Evolutionary conservation across 129 eudicot species (phyloP), one percentile per base, ranked within the genome.

Genomic region (Logfia minima): DNA sequence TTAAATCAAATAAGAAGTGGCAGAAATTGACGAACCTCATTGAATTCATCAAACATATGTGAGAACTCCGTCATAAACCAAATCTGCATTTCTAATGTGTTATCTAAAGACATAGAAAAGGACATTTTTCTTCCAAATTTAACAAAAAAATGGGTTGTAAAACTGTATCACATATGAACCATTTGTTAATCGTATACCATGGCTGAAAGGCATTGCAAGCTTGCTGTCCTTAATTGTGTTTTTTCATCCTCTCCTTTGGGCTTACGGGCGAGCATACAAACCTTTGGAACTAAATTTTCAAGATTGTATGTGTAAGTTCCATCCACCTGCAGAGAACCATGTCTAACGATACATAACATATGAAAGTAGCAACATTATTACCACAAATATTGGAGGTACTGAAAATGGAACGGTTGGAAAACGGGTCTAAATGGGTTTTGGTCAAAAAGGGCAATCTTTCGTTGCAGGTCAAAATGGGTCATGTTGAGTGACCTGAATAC

Each of bases 11-110:
- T 13, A 21, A 34, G 31, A 75, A 65, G 37, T 7, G 35, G 59
- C 14, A 17, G 56, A 48, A 79, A 48, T 19, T 70, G 51, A 87
- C 88, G 7, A 68, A 94, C 97, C 97, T 89, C 90, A 26, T 91
- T 90, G 78, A 91, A 89, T 45, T 81, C 88, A 51, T 16, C 77
- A 84, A 94, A 94, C 61, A 91, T 83, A 75, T 91, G 92, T 21
- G 99, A 94, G 78, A 94, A 87, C 80, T 91, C 92, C 1, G 90
- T 83, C 99, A 94, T 94, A 85, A 84, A 94, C 99, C 97, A 94
- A 78, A 91, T 89, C 99, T 94, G 89, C 85, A 71, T 77, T 34
- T 69, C 68, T 26, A 19, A 45, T 32, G 63, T 69, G 22, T 67
- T 28, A 80, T 59, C 10, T 22, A 76, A 21, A 70, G 34, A 17